Conservation (phyloP, 78 protist species). For the Bigelowiella natans region DNA sequence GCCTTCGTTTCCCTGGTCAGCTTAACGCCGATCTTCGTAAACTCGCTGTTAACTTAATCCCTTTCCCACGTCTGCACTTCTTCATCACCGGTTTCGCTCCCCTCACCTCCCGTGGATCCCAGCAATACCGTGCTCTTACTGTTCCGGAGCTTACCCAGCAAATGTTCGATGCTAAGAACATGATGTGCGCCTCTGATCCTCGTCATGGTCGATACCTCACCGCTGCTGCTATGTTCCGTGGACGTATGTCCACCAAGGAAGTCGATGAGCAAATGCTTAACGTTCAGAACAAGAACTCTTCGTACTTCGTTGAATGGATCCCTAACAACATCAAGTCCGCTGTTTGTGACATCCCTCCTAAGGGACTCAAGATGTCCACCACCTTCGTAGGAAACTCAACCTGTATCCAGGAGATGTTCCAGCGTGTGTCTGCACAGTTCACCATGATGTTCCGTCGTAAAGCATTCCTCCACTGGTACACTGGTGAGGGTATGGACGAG, state of each 20-base stretch:
- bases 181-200: too few species aligned
- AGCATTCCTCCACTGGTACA: too few species aligned
- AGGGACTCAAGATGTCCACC: conserved; percentile 86
- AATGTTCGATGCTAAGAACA: conserved; percentile 92
- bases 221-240: conserved; percentile 89
- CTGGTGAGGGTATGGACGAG: too few species aligned
- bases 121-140: too few species aligned
- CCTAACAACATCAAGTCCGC: conserved; percentile 94
- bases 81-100: conserved; percentile 94
- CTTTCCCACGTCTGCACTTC: conserved; percentile 98
- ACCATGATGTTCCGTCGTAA: conserved; percentile 92
- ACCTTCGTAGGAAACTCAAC: conserved; percentile 93
- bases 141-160: too few species aligned
- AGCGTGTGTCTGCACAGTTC: conserved; percentile 88
- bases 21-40: conserved; percentile 37
- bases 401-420: conserved; percentile 93
- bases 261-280: conserved; percentile 91
- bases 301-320: conserved; percentile 96
- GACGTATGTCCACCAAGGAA: conserved; percentile 88
- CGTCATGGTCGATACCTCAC: conserved; percentile 92
- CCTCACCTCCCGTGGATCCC: too few species aligned
- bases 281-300: conserved; percentile 82
- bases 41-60: too few species aligned
- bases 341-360: conserved; percentile 95
- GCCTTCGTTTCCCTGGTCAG: conserved; percentile 74